phyloP scores from a whole-genome alignment of 208 protist species.

The Trichomonas gallinae region DNA sequence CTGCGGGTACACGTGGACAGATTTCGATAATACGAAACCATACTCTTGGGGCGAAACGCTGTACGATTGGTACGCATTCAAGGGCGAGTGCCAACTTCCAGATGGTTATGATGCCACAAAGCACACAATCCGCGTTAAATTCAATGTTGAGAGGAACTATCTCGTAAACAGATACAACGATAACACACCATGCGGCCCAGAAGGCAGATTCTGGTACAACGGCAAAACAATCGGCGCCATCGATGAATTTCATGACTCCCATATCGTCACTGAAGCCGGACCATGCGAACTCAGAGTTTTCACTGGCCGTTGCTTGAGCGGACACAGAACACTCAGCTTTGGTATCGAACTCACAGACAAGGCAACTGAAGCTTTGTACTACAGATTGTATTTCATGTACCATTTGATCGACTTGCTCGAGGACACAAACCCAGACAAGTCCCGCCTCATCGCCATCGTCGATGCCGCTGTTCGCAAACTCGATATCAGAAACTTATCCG shows the following conservation, averaged over 20 bases:
- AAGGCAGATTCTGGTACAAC: background rate
- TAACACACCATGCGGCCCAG: background rate
- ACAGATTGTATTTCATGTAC: background rate
- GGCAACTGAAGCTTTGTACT: background rate
- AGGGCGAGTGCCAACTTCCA: background rate
- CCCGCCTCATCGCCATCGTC: background rate
- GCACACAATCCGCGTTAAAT: background rate
- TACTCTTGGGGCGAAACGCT: too few relatives aligned
- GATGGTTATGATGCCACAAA: background rate
- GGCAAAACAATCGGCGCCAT: background rate
- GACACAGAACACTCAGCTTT: background rate
- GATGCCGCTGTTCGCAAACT: background rate
- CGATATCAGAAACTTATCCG: background rate
- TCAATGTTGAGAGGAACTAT: background rate
- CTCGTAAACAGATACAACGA: background rate
- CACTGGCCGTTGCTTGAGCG: background rate
- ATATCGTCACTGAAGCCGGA: background rate
- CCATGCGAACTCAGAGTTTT: background rate
- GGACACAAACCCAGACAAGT: background rate
- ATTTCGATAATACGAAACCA: too few relatives aligned
- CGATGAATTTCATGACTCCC: background rate
- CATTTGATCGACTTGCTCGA: background rate
- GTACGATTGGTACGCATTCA: background rate
- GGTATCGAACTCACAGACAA: background rate
- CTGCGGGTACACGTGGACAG: too few relatives aligned